Evolutionary conservation across 768 basidiomycete species (phyloP).

Genomic region (Calocera cornea): DNA sequence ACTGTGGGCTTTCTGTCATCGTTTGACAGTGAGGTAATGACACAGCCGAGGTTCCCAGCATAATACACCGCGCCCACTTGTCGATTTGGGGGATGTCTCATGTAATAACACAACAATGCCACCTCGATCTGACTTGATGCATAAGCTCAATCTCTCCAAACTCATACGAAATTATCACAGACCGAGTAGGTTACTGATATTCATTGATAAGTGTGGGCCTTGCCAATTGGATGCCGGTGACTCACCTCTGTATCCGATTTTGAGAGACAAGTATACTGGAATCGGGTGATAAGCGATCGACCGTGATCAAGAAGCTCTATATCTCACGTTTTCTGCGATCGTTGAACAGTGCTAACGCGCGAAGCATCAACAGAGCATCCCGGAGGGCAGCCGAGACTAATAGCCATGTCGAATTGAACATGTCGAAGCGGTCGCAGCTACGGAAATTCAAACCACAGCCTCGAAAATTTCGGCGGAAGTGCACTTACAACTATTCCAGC

Average conservation of each 20-base stretch:
- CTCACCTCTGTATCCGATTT: background rate
- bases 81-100: background rate
- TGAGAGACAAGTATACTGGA: background rate
- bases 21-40: background rate
- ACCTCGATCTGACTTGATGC: background rate
- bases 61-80: background rate
- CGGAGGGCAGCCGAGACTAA: background rate
- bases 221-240: background rate
- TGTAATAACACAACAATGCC: background rate
- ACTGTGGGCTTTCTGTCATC: background rate
- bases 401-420: background rate
- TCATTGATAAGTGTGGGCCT: background rate
- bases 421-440: background rate
- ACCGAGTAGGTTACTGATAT: background rate
- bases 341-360: background rate
- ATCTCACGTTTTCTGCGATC: background rate
- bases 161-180: background rate
- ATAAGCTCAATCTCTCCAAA: background rate
- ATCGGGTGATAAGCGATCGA: background rate
- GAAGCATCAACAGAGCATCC: background rate
- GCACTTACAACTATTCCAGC: background rate
- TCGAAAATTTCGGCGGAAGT: background rate
- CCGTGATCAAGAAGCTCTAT: background rate
- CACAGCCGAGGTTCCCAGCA: background rate
- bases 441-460: background rate